Evolutionary conservation across 345 rosid species (phyloP).

Genomic region (Bruguiera parviflora): DNA sequence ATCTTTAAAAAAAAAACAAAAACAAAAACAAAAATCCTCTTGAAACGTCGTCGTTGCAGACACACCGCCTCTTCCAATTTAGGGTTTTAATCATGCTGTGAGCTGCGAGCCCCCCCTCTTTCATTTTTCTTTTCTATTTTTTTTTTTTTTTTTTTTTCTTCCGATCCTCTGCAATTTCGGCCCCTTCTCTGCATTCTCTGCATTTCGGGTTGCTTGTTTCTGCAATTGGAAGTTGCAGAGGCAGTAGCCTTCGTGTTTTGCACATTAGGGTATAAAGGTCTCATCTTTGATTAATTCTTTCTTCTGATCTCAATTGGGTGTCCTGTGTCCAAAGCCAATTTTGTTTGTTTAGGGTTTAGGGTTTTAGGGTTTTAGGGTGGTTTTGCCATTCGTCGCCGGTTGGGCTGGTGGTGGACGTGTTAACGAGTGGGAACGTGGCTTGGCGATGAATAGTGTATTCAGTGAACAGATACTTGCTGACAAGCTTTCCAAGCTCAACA

Average conservation of each 20-base stretch:
- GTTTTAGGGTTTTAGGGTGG: background rate
- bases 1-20: too few relatives aligned
- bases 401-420: background rate
- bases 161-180: too few relatives aligned
- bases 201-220: background rate
- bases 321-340: too few relatives aligned
- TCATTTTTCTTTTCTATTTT: too few relatives aligned
- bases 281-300: background rate
- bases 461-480: conserved; percentile 92
- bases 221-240: background rate
- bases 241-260: background rate
- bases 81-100: too few relatives aligned
- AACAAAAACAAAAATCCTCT: too few relatives aligned
- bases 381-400: background rate
- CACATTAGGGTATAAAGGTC: background rate
- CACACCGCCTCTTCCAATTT: too few relatives aligned
- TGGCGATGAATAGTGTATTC: conserved; percentile 87
- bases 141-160: too few relatives aligned
- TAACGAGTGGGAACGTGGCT: conserved; percentile 16
- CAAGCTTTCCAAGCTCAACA: conserved; percentile 94
- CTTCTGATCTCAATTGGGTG: too few relatives aligned
- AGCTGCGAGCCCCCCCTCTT: too few relatives aligned
- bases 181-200: background rate
- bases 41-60: too few relatives aligned
- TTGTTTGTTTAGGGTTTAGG: background rate